Base-by-base conservation (phyloP, 2,329 filamentous ascomycete genomes). In the Pleurostoma richardsiae region DNA sequence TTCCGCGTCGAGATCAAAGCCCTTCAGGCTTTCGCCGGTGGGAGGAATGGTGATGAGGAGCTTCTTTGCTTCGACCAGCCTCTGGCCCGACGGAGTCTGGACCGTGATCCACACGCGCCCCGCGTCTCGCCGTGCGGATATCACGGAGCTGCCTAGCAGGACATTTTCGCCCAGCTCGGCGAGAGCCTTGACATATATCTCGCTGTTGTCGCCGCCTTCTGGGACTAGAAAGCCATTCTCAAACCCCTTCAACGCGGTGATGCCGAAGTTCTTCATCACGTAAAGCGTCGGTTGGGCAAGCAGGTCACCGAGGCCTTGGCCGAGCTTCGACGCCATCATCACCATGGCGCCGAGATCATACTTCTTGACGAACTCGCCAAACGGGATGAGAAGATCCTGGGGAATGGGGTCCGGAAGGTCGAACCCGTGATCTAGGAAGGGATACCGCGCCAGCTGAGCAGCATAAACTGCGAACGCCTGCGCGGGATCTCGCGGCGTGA, bases 341-440 rank as follows among this genome's bases (percentile, higher is more conserved):
- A 72, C 60, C 1, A 67, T 56, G 19, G 63, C 66, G 28, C 62
- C 54, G 3, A 79, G 57, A 10, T 61, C 56, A 54, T 76, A 67
- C 54, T 77, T 76, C 29, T 62, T 52, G 10, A 71, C 56, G 49
- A 76, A 76, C 4, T 73, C 62, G 10, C 69, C 65, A 44, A 71
- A 76, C 1, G 71, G 63, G 5, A 74, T 54, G 28, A 69, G 51
- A 0, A 79, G 55, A 29, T 74, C 73, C n/a, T 65, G 59, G 0
- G 72, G 71, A 1, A 74, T 52, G 1, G 72, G 68, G 1, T 73
- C 56, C 33, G 71, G 65, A 43, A 71, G 70, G 39, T 61, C 48
- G 30, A 45, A 63, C 4, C 57, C 58, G 3, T 59, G 58, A 6
- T 57, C 40, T 39, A 59, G 53, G 38, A 53, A 43, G 46, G 61